Evolutionary conservation across 495 filamentous ascomycete species (phyloP).

Genomic region (Penicillium antarcticum): DNA sequence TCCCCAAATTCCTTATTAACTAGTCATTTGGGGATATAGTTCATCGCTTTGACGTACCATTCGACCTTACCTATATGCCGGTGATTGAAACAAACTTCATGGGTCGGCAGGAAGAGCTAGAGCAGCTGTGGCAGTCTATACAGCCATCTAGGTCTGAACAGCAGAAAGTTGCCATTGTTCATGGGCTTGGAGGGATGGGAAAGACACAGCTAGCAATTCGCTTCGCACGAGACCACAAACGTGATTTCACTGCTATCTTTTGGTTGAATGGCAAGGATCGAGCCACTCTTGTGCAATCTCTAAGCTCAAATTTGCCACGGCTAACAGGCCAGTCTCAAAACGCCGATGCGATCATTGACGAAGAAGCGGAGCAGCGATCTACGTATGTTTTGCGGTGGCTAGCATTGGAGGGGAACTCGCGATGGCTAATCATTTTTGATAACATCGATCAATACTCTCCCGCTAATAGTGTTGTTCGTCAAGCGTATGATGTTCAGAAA

Average conservation of each 20-base stretch:
- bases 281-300: conserved; percentile 17
- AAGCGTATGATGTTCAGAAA: conserved; percentile 29
- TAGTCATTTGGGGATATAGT: conserved; percentile 3
- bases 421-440: conserved; percentile 42
- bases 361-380: conserved; percentile 16
- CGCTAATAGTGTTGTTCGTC: conserved; percentile 5
- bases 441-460: conserved; percentile 39
- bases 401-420: conserved; percentile 19
- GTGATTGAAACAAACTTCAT: conserved; percentile 26
- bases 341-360: conserved; percentile 8
- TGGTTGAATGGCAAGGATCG: conserved; percentile 29
- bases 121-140: conserved; percentile 21
- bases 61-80: conserved; percentile 22
- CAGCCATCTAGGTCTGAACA: conserved; percentile 9
- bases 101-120: conserved; percentile 24
- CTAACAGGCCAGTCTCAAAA: conserved; percentile 10
- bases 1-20: conserved; percentile 1
- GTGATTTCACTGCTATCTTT: conserved; percentile 27
- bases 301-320: conserved; percentile 18
- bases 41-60: conserved; percentile 19
- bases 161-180: conserved; percentile 28
- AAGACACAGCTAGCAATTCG: conserved; percentile 42
- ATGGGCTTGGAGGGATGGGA: conserved; percentile 42
- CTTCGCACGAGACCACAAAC: conserved; percentile 29
- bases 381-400: conserved; percentile 24